Conservation (phyloP, 257 asterid genomes). For the Gentiana macrophylla region DNA sequence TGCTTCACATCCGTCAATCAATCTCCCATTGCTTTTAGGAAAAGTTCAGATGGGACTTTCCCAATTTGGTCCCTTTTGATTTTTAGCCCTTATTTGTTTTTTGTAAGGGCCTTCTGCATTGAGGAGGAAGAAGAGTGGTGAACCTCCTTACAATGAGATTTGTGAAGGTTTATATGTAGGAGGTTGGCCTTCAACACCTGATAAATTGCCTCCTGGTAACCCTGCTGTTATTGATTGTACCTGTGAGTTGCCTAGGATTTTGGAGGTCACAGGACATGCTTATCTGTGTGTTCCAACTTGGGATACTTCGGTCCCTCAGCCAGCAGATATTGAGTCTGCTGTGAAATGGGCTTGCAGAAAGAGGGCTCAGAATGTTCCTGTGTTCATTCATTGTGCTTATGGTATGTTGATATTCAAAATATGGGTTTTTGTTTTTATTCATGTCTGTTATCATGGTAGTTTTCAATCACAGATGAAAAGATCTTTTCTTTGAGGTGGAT, state of each 20-base stretch:
- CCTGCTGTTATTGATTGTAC: conserved; percentile 89
- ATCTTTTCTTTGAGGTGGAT: background rate
- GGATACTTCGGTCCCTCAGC: conserved; percentile 81
- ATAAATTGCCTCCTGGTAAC: conserved; percentile 73
- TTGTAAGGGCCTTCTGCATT: conserved; percentile 64
- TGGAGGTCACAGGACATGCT: conserved; percentile 44
- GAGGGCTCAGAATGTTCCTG: conserved; percentile 61
- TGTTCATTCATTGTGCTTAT: conserved; percentile 84
- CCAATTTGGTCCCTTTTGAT: conserved; percentile 64
- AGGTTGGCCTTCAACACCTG: conserved; percentile 81
- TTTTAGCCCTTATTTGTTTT: conserved; percentile 74
- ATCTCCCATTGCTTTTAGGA: conserved; percentile 70
- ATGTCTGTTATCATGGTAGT: background rate
- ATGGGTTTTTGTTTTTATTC: too few species aligned
- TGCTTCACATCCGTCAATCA: conserved; percentile 74
- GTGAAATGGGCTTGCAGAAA: conserved; percentile 93
- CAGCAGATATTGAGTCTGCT: conserved; percentile 77
- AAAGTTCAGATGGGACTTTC: conserved; percentile 70
- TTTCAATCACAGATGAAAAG: background rate
- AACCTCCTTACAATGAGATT: conserved; percentile 64
- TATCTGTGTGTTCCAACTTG: conserved; percentile 83
- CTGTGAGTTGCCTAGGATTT: conserved; percentile 81
- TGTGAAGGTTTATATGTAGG: conserved; percentile 71
- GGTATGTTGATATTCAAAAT: conserved; percentile 26
- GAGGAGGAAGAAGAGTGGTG: conserved; percentile 62